Conservation (phyloP, 108 stramenopile genomes). For the Nitzschia palea region DNA sequence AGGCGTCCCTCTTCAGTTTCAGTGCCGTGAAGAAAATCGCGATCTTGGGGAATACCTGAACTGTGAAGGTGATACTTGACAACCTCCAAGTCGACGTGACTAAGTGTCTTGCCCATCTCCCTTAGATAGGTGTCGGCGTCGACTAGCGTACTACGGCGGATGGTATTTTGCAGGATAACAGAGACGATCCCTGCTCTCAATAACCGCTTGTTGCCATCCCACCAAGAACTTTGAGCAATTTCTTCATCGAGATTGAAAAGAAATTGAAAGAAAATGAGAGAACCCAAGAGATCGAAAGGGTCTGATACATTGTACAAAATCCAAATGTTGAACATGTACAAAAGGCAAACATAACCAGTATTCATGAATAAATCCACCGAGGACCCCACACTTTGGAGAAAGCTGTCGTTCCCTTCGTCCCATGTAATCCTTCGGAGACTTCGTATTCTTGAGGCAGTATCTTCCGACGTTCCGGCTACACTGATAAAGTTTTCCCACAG, state of each 20-base stretch:
- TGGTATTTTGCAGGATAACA: slow-evolving; percentile 33
- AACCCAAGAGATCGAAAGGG: slow-evolving; percentile 44
- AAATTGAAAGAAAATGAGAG: slow-evolving; percentile 49
- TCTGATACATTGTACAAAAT: slow-evolving; percentile 45
- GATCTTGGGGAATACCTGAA: slow-evolving; percentile 15
- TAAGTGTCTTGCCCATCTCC: slow-evolving; percentile 3
- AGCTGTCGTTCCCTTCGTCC: slow-evolving; percentile 40
- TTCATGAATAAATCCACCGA: slow-evolving; percentile 43
- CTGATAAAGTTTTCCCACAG: slow-evolving; percentile 16
- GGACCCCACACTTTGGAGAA: slow-evolving; percentile 42
- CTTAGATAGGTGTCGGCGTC: slow-evolving; percentile 7
- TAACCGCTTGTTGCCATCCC: slow-evolving; percentile 27
- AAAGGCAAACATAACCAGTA: slow-evolving; percentile 35
- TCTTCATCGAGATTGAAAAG: slow-evolving; percentile 46
- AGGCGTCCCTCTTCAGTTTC: slow-evolving; percentile 9
- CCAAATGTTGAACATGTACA: slow-evolving; percentile 45
- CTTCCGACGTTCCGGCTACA: slow-evolving; percentile 34
- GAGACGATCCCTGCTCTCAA: slow-evolving; percentile 34
- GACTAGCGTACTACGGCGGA: slow-evolving; percentile 8
- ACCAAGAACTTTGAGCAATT: slow-evolving; percentile 30
- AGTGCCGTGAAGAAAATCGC: slow-evolving; percentile 17
- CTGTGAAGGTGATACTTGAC: slow-evolving; percentile 16
- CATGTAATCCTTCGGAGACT: slow-evolving; percentile 40
- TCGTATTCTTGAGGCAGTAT: slow-evolving; percentile 29
- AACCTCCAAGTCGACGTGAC: slow-evolving; percentile 9